These are phyloP conservation scores for Tricholoma saponaceum DNA, from an alignment of 768 basidiomycete species.

Conservation along the genomic window DNA sequence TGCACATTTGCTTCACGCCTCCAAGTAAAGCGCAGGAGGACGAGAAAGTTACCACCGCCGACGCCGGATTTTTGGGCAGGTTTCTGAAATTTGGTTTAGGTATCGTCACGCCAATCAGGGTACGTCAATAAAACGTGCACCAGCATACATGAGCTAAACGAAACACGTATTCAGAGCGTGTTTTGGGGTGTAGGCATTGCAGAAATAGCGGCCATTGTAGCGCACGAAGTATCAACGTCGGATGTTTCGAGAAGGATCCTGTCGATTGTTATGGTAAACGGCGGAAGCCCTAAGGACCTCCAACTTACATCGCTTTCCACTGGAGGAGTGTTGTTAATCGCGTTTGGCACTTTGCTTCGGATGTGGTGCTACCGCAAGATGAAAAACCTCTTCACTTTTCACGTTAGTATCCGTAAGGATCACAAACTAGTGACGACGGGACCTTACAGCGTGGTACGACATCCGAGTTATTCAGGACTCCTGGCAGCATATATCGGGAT, in stretches of 20 bases:
- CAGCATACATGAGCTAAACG: background rate
- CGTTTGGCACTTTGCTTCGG: conserved; percentile 29
- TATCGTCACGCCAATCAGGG: too few species aligned
- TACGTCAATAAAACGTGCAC: background rate
- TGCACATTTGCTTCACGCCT: too few species aligned
- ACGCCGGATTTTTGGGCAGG: too few species aligned
- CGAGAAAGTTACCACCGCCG: too few species aligned
- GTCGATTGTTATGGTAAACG: background rate
- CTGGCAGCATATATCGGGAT: background rate
- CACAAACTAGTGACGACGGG: conserved; percentile 35
- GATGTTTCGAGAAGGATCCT: background rate
- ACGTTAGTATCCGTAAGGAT: conserved; percentile 28
- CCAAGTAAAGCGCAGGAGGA: too few species aligned
- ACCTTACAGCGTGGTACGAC: conserved; percentile 37
- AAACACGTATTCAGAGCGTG: background rate
- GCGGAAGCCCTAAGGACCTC: background rate
- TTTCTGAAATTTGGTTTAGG: background rate
- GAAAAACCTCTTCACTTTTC: conserved; percentile 35
- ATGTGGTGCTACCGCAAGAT: conserved; percentile 32
- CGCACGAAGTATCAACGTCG: background rate
- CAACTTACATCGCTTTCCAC: conserved; percentile 23
- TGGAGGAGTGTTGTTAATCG: conserved; percentile 20
- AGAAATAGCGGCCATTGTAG: conserved; percentile 1
- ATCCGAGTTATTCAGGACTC: conserved; percentile 28
- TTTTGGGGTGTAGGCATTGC: background rate